A percentile compares a stretch with the other conserved stretches of the same genome.
phyloP scores from a whole-genome alignment of 495 filamentous ascomycete genomes.

The Chaetomium tenue region DNA sequence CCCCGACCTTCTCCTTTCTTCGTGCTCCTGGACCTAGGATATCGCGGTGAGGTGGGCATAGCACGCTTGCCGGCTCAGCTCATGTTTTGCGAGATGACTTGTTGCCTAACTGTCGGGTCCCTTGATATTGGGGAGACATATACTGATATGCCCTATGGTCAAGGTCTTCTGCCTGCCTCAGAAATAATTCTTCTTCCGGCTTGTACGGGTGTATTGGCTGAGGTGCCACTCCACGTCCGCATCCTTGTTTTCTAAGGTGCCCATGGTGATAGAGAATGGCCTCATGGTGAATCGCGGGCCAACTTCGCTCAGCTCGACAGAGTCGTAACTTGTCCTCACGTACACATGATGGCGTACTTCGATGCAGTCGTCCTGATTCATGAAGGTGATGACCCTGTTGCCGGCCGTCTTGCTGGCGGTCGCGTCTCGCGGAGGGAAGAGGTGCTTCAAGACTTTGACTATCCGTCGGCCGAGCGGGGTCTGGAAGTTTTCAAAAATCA shows the following conservation, averaged over 20 bases:
- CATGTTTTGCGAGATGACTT: background rate
- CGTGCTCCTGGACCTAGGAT: no score
- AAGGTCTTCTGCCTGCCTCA: constrained; percentile 35
- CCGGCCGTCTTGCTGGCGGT: constrained; percentile 69
- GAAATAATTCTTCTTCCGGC: constrained; percentile 88
- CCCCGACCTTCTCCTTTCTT: no score
- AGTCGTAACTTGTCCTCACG: constrained; percentile 73
- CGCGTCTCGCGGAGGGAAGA: constrained; percentile 87
- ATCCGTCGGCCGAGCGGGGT: constrained; percentile 79
- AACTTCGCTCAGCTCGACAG: constrained; percentile 91
- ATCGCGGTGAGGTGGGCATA: no score
- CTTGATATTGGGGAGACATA: no score
- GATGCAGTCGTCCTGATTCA: constrained; percentile 91
- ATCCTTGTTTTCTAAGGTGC: constrained; percentile 91
- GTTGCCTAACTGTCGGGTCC: background rate
- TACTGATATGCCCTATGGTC: no score
- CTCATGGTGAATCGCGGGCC: constrained; percentile 96
- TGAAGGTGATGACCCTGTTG: constrained; percentile 87
- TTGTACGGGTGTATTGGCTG: constrained; percentile 90
- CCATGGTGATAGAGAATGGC: constrained; percentile 87
- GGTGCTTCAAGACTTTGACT: constrained; percentile 87
- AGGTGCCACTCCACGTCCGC: constrained; percentile 97
- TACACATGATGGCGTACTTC: constrained; percentile 60
- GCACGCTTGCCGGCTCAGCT: no score
- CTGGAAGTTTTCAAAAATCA: constrained; percentile 93